Evolutionary conservation across 306 rosid species (phyloP).

Genomic region (Vigna hirtella): DNA sequence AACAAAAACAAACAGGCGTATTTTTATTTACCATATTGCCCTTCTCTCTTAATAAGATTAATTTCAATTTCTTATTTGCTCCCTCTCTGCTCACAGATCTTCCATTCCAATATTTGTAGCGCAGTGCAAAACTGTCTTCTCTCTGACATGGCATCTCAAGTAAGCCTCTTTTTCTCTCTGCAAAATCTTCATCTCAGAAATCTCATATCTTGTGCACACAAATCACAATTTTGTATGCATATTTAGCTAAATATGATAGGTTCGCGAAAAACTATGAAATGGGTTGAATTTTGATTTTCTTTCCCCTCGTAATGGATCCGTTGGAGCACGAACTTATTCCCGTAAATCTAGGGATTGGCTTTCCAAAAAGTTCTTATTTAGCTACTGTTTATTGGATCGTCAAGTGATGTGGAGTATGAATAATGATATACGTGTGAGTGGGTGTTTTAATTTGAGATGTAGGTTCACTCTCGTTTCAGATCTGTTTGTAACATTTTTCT

Average conservation of each 20-base stretch:
- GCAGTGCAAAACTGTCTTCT: background rate
- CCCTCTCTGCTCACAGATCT: slow-evolving; percentile 36
- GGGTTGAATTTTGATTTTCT: background rate
- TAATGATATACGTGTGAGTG: background rate
- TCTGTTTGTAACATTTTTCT: background rate
- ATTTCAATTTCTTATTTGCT: background rate
- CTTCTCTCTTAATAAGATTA: background rate
- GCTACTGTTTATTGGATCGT: slow-evolving; percentile 26
- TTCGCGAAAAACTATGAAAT: background rate
- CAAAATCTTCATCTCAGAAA: background rate
- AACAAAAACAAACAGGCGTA: too few species aligned
- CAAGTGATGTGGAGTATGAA: slow-evolving; percentile 24
- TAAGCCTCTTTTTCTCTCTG: slow-evolving; percentile 29
- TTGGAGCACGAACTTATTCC: background rate
- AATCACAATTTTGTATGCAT: slow-evolving; percentile 7
- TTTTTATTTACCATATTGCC: slow-evolving; percentile 29
- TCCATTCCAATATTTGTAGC: slow-evolving; percentile 7
- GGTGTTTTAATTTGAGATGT: slow-evolving; percentile 20
- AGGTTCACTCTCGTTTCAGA: slow-evolving; percentile 9
- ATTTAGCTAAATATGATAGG: background rate
- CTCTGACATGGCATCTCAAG: slow-evolving; percentile 51
- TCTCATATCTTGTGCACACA: slow-evolving; percentile 1
- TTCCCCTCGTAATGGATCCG: slow-evolving; percentile 33
- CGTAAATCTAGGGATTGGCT: slow-evolving; percentile 25
- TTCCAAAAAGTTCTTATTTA: slow-evolving; percentile 12